Percentiles rank a stretch among this genome's conserved stretches.
Conservation (phyloP, 2,329 filamentous ascomycete species). For the Eutypa lata region DNA sequence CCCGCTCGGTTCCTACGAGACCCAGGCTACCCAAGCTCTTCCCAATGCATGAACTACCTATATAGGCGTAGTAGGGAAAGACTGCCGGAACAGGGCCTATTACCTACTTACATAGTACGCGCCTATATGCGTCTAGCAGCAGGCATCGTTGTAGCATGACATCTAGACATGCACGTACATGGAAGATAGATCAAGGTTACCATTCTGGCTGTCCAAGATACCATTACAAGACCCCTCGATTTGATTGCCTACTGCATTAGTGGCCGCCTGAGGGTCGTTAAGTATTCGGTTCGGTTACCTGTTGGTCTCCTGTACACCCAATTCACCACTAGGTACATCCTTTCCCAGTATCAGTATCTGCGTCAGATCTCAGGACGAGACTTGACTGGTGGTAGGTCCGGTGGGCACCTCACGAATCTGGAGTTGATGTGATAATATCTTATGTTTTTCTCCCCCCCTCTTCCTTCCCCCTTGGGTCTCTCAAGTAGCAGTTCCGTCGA, state of each 20-base stretch:
- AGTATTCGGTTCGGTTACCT: conserved; percentile 23
- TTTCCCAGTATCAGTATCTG: conserved; percentile 21
- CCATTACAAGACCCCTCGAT: conserved; percentile 21
- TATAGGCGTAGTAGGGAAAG: conserved; percentile 2
- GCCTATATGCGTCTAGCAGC: conserved; percentile 24
- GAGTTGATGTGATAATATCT: conserved; percentile 7
- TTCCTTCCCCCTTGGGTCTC: conserved; percentile 2
- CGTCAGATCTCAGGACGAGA: conserved; percentile 13
- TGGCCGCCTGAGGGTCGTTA: conserved; percentile 31
- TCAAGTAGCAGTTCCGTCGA: conserved; percentile 22
- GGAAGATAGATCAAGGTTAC: conserved; percentile 22
- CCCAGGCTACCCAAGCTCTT: background rate
- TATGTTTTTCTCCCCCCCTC: conserved; percentile 15
- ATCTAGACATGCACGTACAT: conserved; percentile 34
- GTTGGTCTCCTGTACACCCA: conserved; percentile 20
- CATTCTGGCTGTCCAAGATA: conserved; percentile 12
- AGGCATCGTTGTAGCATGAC: conserved; percentile 33
- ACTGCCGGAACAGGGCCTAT: background rate
- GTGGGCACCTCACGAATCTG: conserved; percentile 18
- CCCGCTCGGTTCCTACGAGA: background rate
- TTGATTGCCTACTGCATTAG: conserved; percentile 37
- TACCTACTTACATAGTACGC: conserved; percentile 25
- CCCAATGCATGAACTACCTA: conserved; percentile 1
- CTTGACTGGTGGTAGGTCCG: conserved; percentile 24
- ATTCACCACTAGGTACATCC: conserved; percentile 35